These are phyloP conservation scores for Ceratobasidium papillatum DNA, from an alignment of 1,284 basidiomycete species.

Conservation along the genomic window DNA sequence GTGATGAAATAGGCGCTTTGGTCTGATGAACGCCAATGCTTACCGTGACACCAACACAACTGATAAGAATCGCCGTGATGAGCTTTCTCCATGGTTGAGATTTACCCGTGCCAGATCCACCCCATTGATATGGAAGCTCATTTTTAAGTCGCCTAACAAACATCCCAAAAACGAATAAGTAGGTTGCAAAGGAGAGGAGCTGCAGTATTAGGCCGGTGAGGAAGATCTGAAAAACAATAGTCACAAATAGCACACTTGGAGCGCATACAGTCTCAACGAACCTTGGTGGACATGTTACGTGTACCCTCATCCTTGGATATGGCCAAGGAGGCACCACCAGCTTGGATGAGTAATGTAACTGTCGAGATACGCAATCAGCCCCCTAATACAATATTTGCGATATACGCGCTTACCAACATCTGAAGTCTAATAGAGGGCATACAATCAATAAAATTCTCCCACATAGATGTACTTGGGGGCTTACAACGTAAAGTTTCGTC, in stretches of 20 bases:
- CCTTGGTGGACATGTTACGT: background rate
- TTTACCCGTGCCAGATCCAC: background rate
- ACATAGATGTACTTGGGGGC: background rate
- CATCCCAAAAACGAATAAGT: background rate
- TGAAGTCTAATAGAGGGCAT: too few species aligned
- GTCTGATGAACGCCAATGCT: background rate
- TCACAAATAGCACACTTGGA: background rate
- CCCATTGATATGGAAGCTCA: background rate
- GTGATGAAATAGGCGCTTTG: background rate
- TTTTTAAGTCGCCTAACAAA: background rate
- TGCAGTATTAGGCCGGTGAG: background rate
- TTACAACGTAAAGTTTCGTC: background rate
- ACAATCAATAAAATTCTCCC: too few species aligned
- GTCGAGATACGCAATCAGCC: too few species aligned
- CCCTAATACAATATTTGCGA: too few species aligned
- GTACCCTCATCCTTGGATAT: background rate
- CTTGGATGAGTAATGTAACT: slow-evolving; percentile 15
- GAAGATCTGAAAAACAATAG: background rate
- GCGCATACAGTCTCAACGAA: background rate
- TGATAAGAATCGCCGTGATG: background rate
- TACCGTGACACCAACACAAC: slow-evolving; percentile 6
- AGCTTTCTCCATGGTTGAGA: background rate
- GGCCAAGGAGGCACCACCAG: background rate
- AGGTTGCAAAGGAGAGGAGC: background rate
- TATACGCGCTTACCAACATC: slow-evolving; percentile 13